Conservation (phyloP, 345 rosid genomes). For the Citrus medica region DNA sequence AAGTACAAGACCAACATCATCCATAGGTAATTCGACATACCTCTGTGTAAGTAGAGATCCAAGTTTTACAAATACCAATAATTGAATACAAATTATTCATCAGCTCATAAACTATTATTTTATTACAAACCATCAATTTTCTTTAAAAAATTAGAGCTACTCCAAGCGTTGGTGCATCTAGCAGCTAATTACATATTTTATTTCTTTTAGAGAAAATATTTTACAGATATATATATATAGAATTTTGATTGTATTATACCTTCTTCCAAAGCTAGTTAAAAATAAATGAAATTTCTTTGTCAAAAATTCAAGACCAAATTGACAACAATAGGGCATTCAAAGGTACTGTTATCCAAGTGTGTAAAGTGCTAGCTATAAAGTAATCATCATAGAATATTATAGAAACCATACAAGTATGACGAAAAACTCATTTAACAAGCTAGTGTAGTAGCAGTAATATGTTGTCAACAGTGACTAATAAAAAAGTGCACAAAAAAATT, state of each 20-base stretch:
- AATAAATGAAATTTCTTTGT: too few relatives aligned
- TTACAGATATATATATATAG: too few relatives aligned
- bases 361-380: not conserved
- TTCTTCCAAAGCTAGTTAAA: not conserved
- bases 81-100: not conserved
- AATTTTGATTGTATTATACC: too few relatives aligned
- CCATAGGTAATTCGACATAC: too few relatives aligned
- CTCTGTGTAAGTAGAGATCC: too few relatives aligned
- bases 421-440: not conserved
- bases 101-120: not conserved
- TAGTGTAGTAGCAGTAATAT: not conserved
- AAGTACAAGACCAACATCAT: too few relatives aligned
- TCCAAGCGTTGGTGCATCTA: not conserved
- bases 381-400: not conserved
- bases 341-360: not conserved
- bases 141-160: not conserved
- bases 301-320: not conserved
- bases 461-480: not conserved
- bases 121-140: not conserved
- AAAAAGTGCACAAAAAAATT: not conserved
- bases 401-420: not conserved
- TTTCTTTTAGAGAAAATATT: not conserved
- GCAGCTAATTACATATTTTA: not conserved
- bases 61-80: not conserved
- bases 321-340: not conserved